Base-by-base conservation (phyloP, 2,329 filamentous ascomycete species). In the Bretziella fagacearum region DNA sequence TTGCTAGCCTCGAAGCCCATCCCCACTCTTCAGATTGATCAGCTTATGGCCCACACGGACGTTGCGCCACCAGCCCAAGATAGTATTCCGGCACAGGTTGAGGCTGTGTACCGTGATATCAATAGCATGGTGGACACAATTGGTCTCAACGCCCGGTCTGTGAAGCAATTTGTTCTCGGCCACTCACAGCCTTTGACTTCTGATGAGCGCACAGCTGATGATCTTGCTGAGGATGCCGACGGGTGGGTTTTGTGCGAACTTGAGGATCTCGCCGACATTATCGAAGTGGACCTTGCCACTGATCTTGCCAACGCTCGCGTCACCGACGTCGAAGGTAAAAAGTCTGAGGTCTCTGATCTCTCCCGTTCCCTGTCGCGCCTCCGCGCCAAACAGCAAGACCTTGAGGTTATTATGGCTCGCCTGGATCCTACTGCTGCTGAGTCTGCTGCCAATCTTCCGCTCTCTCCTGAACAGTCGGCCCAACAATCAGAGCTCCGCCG, bases 111-210 rank as follows among this genome's bases (percentile, higher is more conserved):
- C 59, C 73, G 81, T 37, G 84, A 89, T 56, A 83, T 89, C 58
- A 89, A 91, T 60, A 83, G 83, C 10, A 98, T 96, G 91, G 79
- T 98, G 36, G 85, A 95, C 56, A 89, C 84, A 0, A 66, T 96
- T 33, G 89, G 89, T 7, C 71, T 95, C 43, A 96, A 96, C 58
- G 77, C 68, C 8, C 68, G 73, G 13, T 77, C 83, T 4, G 73
- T 89, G 30, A 67, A 69, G 41, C 66, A 67, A 8, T 81, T 79
- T 53, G 68, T 87, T 36, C 69, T 73, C 47, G 84, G 80, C 6
- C 82, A 93, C 54, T 68, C 67, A 8, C 65, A 76, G 43, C 7
- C 17, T 11, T 62, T 67, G 35, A 61, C 66, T 43, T 66, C 71
- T 44, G 65, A 74, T 29, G 63, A 64, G 7, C 71, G 81, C 26